Evolutionary conservation across 352 stramenopile genomes (phyloP).

Genomic region (Saprolegnia diclina): DNA sequence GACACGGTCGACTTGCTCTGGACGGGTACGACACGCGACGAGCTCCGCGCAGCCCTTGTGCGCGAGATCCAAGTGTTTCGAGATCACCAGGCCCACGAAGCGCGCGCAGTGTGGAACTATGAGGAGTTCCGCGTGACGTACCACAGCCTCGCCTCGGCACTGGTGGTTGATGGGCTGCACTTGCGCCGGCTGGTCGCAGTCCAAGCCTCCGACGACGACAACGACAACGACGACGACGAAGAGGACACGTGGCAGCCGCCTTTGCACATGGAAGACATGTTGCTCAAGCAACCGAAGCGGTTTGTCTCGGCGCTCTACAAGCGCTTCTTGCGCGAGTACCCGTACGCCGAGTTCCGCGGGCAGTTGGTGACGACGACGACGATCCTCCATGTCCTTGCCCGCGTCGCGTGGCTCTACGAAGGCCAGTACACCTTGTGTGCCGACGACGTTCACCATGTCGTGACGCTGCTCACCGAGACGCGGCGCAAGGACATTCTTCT

Average conservation of each 20-base stretch:
- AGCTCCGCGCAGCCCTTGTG: conserved; percentile 83
- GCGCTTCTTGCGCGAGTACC: conserved; percentile 68
- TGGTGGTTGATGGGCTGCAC: conserved; percentile 88
- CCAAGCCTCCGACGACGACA: not conserved
- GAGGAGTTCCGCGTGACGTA: conserved; percentile 93
- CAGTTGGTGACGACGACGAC: conserved; percentile 55
- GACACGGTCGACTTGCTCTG: conserved; percentile 91
- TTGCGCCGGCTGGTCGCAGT: conserved; percentile 63
- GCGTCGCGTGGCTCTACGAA: conserved; percentile 44
- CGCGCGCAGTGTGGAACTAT: conserved; percentile 92
- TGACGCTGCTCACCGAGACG: conserved; percentile 57
- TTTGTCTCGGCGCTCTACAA: conserved; percentile 62
- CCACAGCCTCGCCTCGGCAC: conserved; percentile 76
- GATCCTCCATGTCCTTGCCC: conserved; percentile 56
- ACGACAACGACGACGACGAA: not conserved
- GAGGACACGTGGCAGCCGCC: conserved; percentile 50
- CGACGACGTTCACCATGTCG: conserved; percentile 65
- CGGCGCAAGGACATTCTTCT: conserved; percentile 54
- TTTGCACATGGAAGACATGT: conserved; percentile 49
- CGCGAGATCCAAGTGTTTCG: conserved; percentile 79
- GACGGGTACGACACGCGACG: conserved; percentile 84
- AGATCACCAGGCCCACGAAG: conserved; percentile 60
- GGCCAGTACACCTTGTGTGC: conserved; percentile 30
- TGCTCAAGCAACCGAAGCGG: conserved; percentile 42
- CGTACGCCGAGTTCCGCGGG: conserved; percentile 57